phyloP scores from a whole-genome alignment of 495 filamentous ascomycete genomes.

The Aspergillus nidulans region DNA sequence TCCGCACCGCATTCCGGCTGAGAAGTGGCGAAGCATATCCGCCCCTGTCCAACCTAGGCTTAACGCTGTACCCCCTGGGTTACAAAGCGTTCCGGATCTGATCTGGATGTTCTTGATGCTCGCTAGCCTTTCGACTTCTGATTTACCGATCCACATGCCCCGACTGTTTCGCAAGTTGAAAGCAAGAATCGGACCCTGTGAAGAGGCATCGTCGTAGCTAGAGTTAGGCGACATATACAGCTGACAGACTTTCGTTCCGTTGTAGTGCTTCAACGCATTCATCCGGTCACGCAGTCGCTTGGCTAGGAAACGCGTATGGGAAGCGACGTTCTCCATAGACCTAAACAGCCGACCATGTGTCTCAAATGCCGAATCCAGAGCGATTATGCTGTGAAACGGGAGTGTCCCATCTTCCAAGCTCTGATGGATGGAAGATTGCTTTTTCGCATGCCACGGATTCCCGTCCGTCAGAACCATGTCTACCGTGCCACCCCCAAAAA shows the following conservation, averaged over 20 bases:
- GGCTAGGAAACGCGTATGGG: slow-evolving; percentile 68
- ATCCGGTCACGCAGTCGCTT: slow-evolving; percentile 56
- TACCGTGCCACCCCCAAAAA: slow-evolving; percentile 95
- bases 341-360: slow-evolving; percentile 66
- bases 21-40: slow-evolving; percentile 79
- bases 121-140: slow-evolving; percentile 81
- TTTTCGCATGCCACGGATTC: slow-evolving; percentile 64
- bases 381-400: slow-evolving; percentile 83
- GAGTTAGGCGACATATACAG: slow-evolving; percentile 52
- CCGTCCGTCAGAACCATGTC: slow-evolving; percentile 59
- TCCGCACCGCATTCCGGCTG: slow-evolving; percentile 72
- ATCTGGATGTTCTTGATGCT: slow-evolving; percentile 73
- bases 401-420: slow-evolving; percentile 85
- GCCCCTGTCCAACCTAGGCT: slow-evolving; percentile 64
- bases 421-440: slow-evolving; percentile 69
- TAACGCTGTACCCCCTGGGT: slow-evolving; percentile 76
- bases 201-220: slow-evolving; percentile 37
- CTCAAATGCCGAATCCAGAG: slow-evolving; percentile 67
- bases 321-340: slow-evolving; percentile 63
- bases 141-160: slow-evolving; percentile 71
- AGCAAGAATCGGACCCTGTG: slow-evolving; percentile 74
- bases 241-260: slow-evolving; percentile 59
- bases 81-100: slow-evolving; percentile 83
- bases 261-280: slow-evolving; percentile 57
- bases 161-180: slow-evolving; percentile 71